Conservation (phyloP, 2,329 filamentous ascomycete species). For the Trichoderma sp. region DNA sequence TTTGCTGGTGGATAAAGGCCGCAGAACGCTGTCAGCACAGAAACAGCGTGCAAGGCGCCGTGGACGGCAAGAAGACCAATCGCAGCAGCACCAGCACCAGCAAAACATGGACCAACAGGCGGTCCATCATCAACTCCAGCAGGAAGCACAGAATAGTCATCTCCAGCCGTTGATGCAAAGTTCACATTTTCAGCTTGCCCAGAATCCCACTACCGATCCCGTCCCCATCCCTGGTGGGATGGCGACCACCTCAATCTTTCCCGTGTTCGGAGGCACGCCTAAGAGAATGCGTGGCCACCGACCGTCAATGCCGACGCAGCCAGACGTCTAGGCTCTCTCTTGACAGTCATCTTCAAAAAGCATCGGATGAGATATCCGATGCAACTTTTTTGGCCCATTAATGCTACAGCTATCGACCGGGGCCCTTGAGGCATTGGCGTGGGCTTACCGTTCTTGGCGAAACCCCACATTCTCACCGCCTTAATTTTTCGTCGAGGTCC, state of each 20-base stretch:
- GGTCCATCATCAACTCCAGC: constrained; percentile 22
- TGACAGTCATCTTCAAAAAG: not conserved
- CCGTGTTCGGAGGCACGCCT: constrained; percentile 33
- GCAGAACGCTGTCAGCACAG: constrained; percentile 30
- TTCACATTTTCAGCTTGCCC: constrained; percentile 32
- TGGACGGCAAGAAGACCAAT: constrained; percentile 31
- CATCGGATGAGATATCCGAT: not conserved
- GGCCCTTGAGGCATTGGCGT: not conserved
- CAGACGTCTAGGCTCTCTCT: not conserved
- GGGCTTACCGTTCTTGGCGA: constrained; percentile 10
- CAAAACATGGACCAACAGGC: constrained; percentile 28
- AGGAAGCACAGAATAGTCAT: constrained; percentile 31
- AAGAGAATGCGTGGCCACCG: constrained; percentile 35
- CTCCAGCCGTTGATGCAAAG: constrained; percentile 35
- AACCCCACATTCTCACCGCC: constrained; percentile 30
- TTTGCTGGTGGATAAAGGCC: constrained; percentile 39
- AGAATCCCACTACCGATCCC: constrained; percentile 29
- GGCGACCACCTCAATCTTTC: constrained; percentile 28
- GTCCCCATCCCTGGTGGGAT: constrained; percentile 34
- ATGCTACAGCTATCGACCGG: not conserved
- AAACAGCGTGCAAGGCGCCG: constrained; percentile 30
- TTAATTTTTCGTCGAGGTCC: constrained; percentile 27
- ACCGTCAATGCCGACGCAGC: constrained; percentile 25
- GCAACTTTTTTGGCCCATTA: constrained; percentile 6
- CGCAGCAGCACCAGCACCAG: constrained; percentile 29